phyloP scores from a whole-genome alignment of 2,329 filamentous ascomycete species.

The Alternaria sp. region DNA sequence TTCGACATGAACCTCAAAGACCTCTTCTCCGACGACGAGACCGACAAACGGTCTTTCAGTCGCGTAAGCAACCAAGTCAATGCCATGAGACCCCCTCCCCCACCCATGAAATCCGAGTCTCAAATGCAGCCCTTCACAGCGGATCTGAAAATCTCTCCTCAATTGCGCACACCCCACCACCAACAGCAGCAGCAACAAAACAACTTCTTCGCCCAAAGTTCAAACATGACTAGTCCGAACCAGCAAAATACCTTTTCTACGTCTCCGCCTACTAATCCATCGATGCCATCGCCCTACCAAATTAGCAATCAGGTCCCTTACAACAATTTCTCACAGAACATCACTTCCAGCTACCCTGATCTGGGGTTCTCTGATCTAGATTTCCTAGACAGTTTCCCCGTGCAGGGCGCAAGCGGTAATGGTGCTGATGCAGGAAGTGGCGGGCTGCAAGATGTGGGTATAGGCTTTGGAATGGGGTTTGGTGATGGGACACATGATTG shows the following conservation, averaged over 20 bases:
- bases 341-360: slow-evolving; percentile 39
- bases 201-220: slow-evolving; percentile 11
- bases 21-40: slow-evolving; percentile 50
- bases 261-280: slow-evolving; percentile 1
- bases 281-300: slow-evolving; percentile 37
- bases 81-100: slow-evolving; percentile 40
- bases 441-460: slow-evolving; percentile 64
- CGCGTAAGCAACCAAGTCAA: slow-evolving; percentile 46
- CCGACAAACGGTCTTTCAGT: slow-evolving; percentile 47
- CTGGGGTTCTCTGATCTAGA: slow-evolving; percentile 58
- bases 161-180: slow-evolving; percentile 34
- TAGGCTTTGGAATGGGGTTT: slow-evolving; percentile 60
- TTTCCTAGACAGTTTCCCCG: slow-evolving; percentile 60
- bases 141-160: slow-evolving; percentile 45
- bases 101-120: slow-evolving; percentile 35
- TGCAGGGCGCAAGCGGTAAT: slow-evolving; percentile 27
- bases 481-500: slow-evolving; percentile 64
- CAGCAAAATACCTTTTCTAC: slow-evolving; percentile 21
- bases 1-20: slow-evolving; percentile 60
- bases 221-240: slow-evolving; percentile 24
- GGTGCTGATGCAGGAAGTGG: slow-evolving; percentile 46
- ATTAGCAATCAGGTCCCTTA: slow-evolving; percentile 37
- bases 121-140: slow-evolving; percentile 32
- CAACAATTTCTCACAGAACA: slow-evolving; percentile 37
- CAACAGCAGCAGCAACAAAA: slow-evolving; percentile 13